Evolutionary conservation across 345 rosid species (phyloP).

Genomic region (Melastoma malabathricum): DNA sequence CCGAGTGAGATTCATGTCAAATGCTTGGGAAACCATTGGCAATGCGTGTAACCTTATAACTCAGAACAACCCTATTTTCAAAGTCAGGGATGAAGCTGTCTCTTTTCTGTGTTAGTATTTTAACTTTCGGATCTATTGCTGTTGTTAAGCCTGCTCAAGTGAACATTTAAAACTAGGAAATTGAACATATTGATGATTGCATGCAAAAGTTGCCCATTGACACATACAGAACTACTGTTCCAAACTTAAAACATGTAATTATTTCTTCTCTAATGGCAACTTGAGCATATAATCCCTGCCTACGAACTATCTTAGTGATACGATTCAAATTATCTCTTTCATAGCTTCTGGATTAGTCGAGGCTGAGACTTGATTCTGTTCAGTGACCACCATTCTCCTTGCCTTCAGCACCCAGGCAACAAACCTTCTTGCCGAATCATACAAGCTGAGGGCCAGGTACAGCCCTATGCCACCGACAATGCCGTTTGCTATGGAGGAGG

Average conservation of each 20-base stretch:
- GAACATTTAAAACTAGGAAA: background rate
- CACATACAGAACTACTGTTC: background rate
- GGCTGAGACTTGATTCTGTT: constrained; percentile 62
- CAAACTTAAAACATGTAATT: too few relatives aligned
- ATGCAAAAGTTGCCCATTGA: constrained; percentile 7
- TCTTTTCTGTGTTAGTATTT: background rate
- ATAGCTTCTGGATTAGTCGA: background rate
- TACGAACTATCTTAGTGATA: background rate
- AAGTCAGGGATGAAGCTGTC: constrained; percentile 1
- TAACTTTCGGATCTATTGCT: too few relatives aligned
- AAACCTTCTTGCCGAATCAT: constrained; percentile 21
- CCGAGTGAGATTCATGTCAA: constrained; percentile 4
- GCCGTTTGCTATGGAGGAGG: constrained; percentile 78
- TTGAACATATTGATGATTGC: background rate
- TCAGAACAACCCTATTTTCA: constrained; percentile 23
- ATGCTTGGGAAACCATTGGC: constrained; percentile 26
- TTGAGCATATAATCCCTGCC: constrained; percentile 3
- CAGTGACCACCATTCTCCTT: constrained; percentile 38
- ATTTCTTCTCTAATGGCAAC: background rate
- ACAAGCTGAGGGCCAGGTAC: constrained; percentile 44
- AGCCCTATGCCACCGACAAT: constrained; percentile 70
- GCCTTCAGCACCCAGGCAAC: constrained; percentile 22
- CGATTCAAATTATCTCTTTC: background rate
- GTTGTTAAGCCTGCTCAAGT: background rate
- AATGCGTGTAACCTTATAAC: constrained; percentile 14